phyloP scores from a whole-genome alignment of 768 basidiomycete species.

The Russula sp. region DNA sequence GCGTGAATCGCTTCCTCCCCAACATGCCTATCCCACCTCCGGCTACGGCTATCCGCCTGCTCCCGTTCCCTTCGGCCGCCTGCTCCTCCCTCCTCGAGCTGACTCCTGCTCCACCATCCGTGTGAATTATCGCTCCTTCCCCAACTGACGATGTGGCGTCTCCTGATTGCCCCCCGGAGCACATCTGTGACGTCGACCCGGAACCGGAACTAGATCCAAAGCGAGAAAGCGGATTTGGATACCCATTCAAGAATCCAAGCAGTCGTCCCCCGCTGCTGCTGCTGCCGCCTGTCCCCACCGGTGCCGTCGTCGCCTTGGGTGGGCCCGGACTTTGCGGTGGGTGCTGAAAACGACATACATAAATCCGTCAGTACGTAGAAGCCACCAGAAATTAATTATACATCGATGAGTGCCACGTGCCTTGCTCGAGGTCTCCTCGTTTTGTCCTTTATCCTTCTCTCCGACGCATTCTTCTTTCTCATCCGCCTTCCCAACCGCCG shows the following conservation, averaged over 20 bases:
- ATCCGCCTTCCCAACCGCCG: slow-evolving; percentile 20
- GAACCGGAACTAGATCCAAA: slow-evolving; percentile 32
- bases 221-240: slow-evolving; percentile 52
- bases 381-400: background rate
- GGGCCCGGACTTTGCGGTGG: slow-evolving; percentile 22
- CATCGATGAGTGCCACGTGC: background rate
- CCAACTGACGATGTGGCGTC: slow-evolving; percentile 14
- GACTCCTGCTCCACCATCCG: background rate
- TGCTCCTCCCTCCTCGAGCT: background rate
- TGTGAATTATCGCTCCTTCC: slow-evolving; percentile 1
- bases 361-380: background rate
- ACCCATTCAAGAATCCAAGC: slow-evolving; percentile 53
- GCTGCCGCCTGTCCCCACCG: slow-evolving; percentile 30
- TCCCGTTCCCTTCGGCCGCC: background rate
- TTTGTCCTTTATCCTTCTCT: slow-evolving; percentile 3
- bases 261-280: slow-evolving; percentile 35
- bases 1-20: slow-evolving; percentile 30
- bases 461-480: slow-evolving; percentile 14
- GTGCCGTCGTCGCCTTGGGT: slow-evolving; percentile 22
- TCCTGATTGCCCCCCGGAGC: slow-evolving; percentile 9
- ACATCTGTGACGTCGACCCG: slow-evolving; percentile 12
- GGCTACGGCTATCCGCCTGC: too few species aligned
- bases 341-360: background rate
- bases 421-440: slow-evolving; percentile 16
- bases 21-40: background rate